phyloP scores from a whole-genome alignment of 1,284 basidiomycete genomes.

The Schizophyllum amplum region DNA sequence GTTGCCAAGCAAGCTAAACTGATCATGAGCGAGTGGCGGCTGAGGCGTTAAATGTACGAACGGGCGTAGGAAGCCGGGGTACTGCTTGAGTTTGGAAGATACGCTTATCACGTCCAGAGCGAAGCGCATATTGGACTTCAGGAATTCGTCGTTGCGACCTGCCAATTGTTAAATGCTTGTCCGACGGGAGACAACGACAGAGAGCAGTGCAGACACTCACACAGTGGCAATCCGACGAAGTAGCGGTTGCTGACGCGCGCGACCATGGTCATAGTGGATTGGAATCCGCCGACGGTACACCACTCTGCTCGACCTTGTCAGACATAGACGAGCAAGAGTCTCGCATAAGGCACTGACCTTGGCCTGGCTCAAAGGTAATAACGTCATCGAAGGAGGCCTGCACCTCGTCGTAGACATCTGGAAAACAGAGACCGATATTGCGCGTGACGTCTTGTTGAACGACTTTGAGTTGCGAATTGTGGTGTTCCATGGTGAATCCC shows the following conservation, averaged over 20 bases:
- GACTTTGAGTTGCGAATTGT: conserved; percentile 30
- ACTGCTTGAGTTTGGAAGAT: conserved; percentile 18
- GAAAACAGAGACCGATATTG: conserved; percentile 26
- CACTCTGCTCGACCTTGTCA: conserved; percentile 11
- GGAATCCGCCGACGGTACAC: conserved; percentile 14
- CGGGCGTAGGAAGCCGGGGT: conserved; percentile 19
- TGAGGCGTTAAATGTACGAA: background rate
- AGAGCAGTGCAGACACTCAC: conserved; percentile 9
- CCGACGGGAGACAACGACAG: too few relatives aligned
- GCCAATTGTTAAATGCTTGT: background rate
- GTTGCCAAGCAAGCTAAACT: conserved; percentile 9
- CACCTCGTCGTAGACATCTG: conserved; percentile 30
- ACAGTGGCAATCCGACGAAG: conserved; percentile 23
- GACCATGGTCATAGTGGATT: conserved; percentile 15
- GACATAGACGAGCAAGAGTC: background rate
- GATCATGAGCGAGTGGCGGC: background rate
- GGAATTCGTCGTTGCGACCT: conserved; percentile 10
- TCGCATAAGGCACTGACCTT: too few relatives aligned
- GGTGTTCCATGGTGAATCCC: conserved; percentile 22
- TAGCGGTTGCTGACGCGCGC: conserved; percentile 20
- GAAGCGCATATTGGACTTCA: conserved; percentile 6
- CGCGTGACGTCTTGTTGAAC: conserved; percentile 28
- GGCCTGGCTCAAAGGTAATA: conserved; percentile 19
- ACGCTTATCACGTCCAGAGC: conserved; percentile 6
- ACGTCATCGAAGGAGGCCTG: conserved; percentile 23